Evolutionary conservation across 2,329 filamentous ascomycete genomes (phyloP), one percentile per base, ranked within the genome.

Genomic region (Xylaria polymorpha): DNA sequence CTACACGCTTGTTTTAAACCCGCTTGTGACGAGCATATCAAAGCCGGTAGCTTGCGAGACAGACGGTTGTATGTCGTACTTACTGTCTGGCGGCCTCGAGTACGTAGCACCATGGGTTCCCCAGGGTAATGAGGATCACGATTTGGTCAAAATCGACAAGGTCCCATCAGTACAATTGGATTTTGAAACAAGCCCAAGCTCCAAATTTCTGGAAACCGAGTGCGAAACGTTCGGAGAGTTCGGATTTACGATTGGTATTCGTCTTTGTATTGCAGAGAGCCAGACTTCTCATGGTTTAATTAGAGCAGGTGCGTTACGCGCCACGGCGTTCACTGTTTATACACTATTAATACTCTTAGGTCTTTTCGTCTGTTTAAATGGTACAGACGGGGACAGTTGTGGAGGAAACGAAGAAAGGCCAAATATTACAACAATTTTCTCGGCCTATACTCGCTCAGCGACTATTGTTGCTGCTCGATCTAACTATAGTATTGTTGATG

Each of bases 1-100:
- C 8, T 56, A 39, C 53, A 56, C 12, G 14, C 53, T 56, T 41
- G 53, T 56, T 39, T 12, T 39, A 10, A 56, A 22, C n/a, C 35
- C 53, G 4, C 9, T 39, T 18, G n/a, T 18, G 4, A 18, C 53
- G 10, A 56, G 4, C n/a, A 3, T 22, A 4, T 25, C 29, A 32
- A 15, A 20, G 4, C 53, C 53, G 5, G 32, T 56, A 1, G 3
- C 12, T 4, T 56, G 53, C 18, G 4, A 8, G 3, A 25, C 12
- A 8, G 53, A 6, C 1, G 18, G 7, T 18, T 56, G 53, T 29
- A 22, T 15, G 1, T 56, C 53, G 4, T 56, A 56, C n/a, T 25
- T 56, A 4, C 53, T 56, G 8, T 37, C 25, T 12, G 53, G 53
- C 3, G 53, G 53, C 1, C 53, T 56, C n/a, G 32, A 39, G 35